A percentile compares a stretch with the other conserved stretches of the same genome.
Evolutionary conservation across 2,329 filamentous ascomycete species (phyloP).

Genomic region (Amesomyces nigricolor): DNA sequence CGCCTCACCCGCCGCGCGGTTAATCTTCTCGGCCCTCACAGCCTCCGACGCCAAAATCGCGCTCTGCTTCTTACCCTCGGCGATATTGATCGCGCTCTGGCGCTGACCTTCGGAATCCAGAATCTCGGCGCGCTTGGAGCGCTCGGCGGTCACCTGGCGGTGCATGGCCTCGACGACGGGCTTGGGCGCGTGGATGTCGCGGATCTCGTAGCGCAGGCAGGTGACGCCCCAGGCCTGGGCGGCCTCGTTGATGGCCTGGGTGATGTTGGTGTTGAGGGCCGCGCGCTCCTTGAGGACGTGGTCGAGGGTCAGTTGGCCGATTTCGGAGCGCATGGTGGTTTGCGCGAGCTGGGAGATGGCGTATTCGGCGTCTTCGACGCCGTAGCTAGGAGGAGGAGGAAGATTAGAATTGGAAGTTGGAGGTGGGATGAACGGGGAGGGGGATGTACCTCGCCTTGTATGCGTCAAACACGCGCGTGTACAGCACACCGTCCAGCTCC

Average conservation of each 20-base stretch:
- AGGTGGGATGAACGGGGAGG: neutral
- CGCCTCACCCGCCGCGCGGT: conserved; percentile 84
- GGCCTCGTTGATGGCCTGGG: conserved; percentile 96
- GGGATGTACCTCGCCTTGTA: conserved; percentile 82
- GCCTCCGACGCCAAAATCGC: conserved; percentile 96
- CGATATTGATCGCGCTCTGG: conserved; percentile 97
- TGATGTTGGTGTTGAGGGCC: conserved; percentile 95
- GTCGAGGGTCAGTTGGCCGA: conserved; percentile 91
- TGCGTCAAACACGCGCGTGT: conserved; percentile 93
- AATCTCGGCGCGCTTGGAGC: conserved; percentile 95
- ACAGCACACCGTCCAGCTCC: conserved; percentile 91
- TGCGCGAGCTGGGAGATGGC: conserved; percentile 97
- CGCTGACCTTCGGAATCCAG: conserved; percentile 94
- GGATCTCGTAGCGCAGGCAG: conserved; percentile 94
- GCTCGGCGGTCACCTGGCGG: conserved; percentile 92
- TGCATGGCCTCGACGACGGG: conserved; percentile 97
- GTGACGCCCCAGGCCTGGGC: conserved; percentile 95
- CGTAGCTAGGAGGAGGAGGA: conserved; percentile 60
- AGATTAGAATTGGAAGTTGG: neutral
- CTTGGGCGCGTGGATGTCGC: conserved; percentile 93
- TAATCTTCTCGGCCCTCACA: conserved; percentile 83
- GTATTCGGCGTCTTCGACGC: conserved; percentile 97
- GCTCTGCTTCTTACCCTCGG: conserved; percentile 93
- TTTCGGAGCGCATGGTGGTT: conserved; percentile 98
- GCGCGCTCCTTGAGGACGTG: conserved; percentile 97